phyloP scores from a whole-genome alignment of 768 basidiomycete genomes.

The Lactarius psammicola region DNA sequence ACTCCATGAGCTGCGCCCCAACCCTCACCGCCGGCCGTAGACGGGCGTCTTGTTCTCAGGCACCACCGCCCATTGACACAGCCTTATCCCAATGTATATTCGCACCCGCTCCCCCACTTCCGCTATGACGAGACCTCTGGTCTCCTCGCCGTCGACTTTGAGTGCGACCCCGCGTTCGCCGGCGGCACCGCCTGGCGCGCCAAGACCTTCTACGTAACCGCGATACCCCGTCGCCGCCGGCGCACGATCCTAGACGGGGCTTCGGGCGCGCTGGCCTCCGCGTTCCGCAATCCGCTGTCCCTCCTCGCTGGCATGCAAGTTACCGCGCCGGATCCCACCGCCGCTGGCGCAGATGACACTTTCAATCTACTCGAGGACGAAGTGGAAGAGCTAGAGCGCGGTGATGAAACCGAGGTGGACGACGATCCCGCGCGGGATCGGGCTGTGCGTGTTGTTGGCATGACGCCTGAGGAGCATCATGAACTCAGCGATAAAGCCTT shows the following conservation, averaged over 20 bases:
- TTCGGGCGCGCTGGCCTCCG: slow-evolving; percentile 59
- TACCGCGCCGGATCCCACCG: slow-evolving; percentile 20
- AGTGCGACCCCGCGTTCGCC: slow-evolving; percentile 58
- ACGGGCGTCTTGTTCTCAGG: slow-evolving; percentile 66
- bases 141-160: slow-evolving; percentile 60
- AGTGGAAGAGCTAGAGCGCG: slow-evolving; percentile 71
- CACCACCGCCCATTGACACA: slow-evolving; percentile 72
- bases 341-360: slow-evolving; percentile 30
- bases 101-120: slow-evolving; percentile 75
- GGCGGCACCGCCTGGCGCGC: slow-evolving; percentile 52
- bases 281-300: slow-evolving; percentile 56
- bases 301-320: slow-evolving; percentile 38
- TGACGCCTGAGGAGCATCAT: slow-evolving; percentile 43
- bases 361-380: slow-evolving; percentile 72
- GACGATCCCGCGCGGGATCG: slow-evolving; percentile 61
- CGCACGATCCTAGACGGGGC: slow-evolving; percentile 71
- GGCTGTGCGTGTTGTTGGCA: slow-evolving; percentile 53
- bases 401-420: slow-evolving; percentile 76
- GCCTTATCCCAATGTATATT: slow-evolving; percentile 76
- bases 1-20: neutral
- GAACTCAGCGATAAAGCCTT: slow-evolving; percentile 39
- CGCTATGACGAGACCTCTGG: slow-evolving; percentile 53
- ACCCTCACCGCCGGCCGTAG: slow-evolving; percentile 40
- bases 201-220: slow-evolving; percentile 60
- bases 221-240: slow-evolving; percentile 66